phyloP scores from a whole-genome alignment of 495 filamentous ascomycete species.

The Hypoxylon fuscum region DNA sequence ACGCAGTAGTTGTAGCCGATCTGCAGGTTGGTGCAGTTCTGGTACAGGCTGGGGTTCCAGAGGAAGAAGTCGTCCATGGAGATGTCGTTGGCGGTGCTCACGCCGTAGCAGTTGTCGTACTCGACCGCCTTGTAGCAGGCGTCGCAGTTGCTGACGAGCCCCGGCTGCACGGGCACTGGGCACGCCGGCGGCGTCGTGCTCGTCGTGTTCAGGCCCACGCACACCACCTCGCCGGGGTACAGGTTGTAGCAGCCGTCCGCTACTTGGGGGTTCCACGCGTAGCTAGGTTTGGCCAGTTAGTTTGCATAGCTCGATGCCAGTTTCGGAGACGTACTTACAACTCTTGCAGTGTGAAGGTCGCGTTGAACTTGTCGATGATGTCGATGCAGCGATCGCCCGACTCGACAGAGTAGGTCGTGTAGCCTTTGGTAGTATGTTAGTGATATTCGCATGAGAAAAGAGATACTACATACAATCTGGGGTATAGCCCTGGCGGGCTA shows the following conservation, averaged over 20 bases:
- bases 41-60: constrained; percentile 43
- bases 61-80: constrained; percentile 21
- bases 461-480: constrained; percentile 23
- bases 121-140: constrained; percentile 34
- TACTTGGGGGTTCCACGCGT: constrained; percentile 43
- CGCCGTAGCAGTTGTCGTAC: constrained; percentile 32
- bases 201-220: constrained; percentile 12
- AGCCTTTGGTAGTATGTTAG: constrained; percentile 25
- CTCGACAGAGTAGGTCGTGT: constrained; percentile 30
- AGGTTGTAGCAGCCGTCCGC: constrained; percentile 36
- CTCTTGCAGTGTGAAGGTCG: constrained; percentile 21
- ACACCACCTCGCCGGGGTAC: constrained; percentile 32
- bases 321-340: constrained; percentile 43
- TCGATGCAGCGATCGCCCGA: constrained; percentile 31
- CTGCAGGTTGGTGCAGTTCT: constrained; percentile 48
- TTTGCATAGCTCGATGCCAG: no score
- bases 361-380: constrained; percentile 30
- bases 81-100: constrained; percentile 11
- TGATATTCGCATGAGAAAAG: background rate
- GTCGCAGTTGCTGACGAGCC: constrained; percentile 30
- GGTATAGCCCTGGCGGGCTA: constrained; percentile 37
- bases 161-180: constrained; percentile 17
- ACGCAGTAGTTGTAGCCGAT: constrained; percentile 50
- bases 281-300: constrained; percentile 26
- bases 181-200: constrained; percentile 14